Evolutionary conservation across 257 asterid genomes (phyloP).

Genomic region (Nicotiana knightiana): DNA sequence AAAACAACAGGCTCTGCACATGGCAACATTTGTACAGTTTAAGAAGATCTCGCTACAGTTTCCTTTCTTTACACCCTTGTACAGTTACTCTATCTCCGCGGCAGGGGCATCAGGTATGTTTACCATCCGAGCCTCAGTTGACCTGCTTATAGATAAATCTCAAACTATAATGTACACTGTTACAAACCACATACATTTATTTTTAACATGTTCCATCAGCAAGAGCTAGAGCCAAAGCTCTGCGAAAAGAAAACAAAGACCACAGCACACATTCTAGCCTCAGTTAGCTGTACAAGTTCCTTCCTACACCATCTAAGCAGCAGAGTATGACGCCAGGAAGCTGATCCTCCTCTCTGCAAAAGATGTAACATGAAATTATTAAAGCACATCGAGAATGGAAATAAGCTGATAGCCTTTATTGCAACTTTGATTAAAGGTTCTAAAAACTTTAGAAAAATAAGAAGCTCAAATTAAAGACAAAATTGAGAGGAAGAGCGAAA

Average conservation of each 20-base stretch:
- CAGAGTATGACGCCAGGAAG: slow-evolving; percentile 36
- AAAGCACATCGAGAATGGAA: not conserved
- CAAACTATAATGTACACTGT: slow-evolving; percentile 50
- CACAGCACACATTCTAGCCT: slow-evolving; percentile 36
- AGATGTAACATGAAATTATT: not conserved
- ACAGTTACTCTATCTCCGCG: slow-evolving; percentile 34
- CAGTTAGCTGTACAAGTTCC: slow-evolving; percentile 64
- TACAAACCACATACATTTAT: slow-evolving; percentile 41
- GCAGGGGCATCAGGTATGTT: slow-evolving; percentile 34
- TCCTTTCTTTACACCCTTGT: slow-evolving; percentile 26
- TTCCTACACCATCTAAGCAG: slow-evolving; percentile 27
- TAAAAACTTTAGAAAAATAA: not conserved
- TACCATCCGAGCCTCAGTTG: slow-evolving; percentile 34
- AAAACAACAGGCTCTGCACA: slow-evolving; percentile 22
- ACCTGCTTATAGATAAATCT: slow-evolving; percentile 42
- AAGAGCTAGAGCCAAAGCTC: slow-evolving; percentile 25
- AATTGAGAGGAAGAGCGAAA: slow-evolving; percentile 2
- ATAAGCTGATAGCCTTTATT: not conserved
- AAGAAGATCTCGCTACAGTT: not conserved
- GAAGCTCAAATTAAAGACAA: not conserved
- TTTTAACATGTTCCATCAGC: slow-evolving; percentile 28
- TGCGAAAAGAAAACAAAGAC: slow-evolving; percentile 6
- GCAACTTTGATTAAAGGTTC: not conserved
- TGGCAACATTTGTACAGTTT: slow-evolving; percentile 14
- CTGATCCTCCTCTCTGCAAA: slow-evolving; percentile 78